A percentile compares a stretch with the other conserved stretches of the same genome.
phyloP scores from a whole-genome alignment of 345 rosid genomes.

The Eutrema japonicum region DNA sequence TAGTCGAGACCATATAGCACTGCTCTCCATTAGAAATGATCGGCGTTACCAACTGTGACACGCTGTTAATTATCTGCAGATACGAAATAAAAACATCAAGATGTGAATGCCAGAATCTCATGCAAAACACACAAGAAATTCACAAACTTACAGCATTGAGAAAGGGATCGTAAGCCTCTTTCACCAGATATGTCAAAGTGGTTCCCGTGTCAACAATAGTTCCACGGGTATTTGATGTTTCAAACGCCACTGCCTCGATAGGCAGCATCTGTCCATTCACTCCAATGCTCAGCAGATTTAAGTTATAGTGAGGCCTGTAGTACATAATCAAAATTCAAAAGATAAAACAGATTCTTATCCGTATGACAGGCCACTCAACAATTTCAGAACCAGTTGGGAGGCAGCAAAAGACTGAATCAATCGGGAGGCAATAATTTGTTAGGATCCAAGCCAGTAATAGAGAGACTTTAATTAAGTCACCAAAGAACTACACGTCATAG shows the following conservation, averaged over 20 bases:
- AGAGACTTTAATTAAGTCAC: neutral
- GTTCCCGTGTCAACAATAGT: slow-evolving; percentile 98
- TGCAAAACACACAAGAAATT: slow-evolving; percentile 22
- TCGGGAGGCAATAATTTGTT: neutral
- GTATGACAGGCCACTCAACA: slow-evolving; percentile 1
- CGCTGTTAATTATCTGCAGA: slow-evolving; percentile 63
- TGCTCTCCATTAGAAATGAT: slow-evolving; percentile 72
- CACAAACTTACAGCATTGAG: slow-evolving; percentile 73
- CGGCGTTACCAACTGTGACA: slow-evolving; percentile 67
- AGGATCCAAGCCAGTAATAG: neutral
- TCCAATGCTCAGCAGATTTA: slow-evolving; percentile 76
- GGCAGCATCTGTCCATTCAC: slow-evolving; percentile 71
- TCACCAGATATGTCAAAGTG: slow-evolving; percentile 91
- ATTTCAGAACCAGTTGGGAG: neutral
- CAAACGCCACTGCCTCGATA: slow-evolving; percentile 68
- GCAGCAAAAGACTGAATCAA: neutral
- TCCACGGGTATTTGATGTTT: slow-evolving; percentile 70
- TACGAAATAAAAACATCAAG: neutral
- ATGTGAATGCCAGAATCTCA: slow-evolving; percentile 17
- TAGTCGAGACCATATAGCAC: slow-evolving; percentile 75
- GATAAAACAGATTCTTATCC: slow-evolving; percentile 15
- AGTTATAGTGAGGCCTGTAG: slow-evolving; percentile 96
- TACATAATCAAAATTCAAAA: slow-evolving; percentile 28
- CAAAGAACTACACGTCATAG: slow-evolving; percentile 1
- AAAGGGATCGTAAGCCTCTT: slow-evolving; percentile 82